Percentiles rank a stretch among this genome's conserved stretches.
Conservation (phyloP, 164 flowering plant genomes). For the Piper longum region DNA sequence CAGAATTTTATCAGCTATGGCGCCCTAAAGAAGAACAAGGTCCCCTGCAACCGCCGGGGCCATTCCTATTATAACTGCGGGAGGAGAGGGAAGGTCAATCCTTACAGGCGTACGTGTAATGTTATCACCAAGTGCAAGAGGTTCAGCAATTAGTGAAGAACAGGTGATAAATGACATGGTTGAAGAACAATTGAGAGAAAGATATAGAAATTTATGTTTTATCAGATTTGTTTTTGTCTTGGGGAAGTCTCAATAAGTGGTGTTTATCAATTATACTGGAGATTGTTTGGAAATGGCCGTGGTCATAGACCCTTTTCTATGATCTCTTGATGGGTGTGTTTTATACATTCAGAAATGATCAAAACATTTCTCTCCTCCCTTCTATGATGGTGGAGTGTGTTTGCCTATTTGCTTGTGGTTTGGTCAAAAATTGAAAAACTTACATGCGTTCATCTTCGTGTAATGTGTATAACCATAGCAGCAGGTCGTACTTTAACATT, state of each 20-base stretch:
- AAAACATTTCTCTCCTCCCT: not conserved
- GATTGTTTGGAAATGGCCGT: not conserved
- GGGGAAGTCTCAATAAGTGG: not conserved
- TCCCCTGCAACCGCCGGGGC: slow-evolving; percentile 37
- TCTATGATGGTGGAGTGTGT: not conserved
- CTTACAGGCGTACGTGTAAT: slow-evolving; percentile 37
- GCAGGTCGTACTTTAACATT: too few species aligned
- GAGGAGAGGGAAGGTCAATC: slow-evolving; percentile 17
- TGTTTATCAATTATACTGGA: not conserved
- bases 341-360: not conserved
- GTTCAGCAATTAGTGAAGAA: slow-evolving; percentile 5
- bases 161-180: not conserved
- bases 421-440: not conserved
- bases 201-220: not conserved
- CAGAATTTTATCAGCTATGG: slow-evolving; percentile 9
- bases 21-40: slow-evolving; percentile 16
- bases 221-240: not conserved
- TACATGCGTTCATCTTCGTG: too few species aligned
- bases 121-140: slow-evolving; percentile 26
- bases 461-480: too few species aligned
- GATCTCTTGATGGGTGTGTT: not conserved
- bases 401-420: not conserved
- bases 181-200: not conserved
- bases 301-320: not conserved
- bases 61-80: slow-evolving; percentile 33